Base-by-base conservation (phyloP, 2,329 filamentous ascomycete genomes). In the Pestalotiopsis sp. region DNA sequence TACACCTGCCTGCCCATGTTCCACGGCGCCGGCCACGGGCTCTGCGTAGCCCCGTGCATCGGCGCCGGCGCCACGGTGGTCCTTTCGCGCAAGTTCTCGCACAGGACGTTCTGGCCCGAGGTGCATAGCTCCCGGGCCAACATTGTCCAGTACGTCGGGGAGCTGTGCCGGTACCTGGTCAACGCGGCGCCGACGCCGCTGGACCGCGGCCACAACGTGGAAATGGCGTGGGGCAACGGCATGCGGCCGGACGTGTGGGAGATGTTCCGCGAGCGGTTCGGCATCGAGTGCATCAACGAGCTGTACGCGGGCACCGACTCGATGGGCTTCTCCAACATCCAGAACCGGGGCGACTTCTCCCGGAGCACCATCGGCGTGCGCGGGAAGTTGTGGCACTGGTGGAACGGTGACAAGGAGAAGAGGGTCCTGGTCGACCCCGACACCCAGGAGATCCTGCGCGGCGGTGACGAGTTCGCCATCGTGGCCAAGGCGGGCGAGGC, bases 301-400 rank as follows among this genome's bases (percentile, higher is more conserved):
- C 93, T 95, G 76, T 95, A 93, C 83, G 92, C 90, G 73, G 92
- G 90, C 64, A 93, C 90, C 0, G 92, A 95, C 77, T 91, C 91
- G 11, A 83, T 93, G 57, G 86, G 92, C 70, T 77, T 78, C 0
- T 79, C 92, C 3, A 76, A 87, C 63, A 92, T 92, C 72, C 75
- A 83, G 36, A 87, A 86, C 71, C 80, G 84, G 64, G 87, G 91
- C 0, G 87, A 89, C 13, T 93, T 89, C 76, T 82, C 87, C 2
- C 84, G 87, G 4, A 85, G 86, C 4, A 84, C 87, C 23, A 89
- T 95, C 5, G 92, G 91, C 0, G 88, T 93, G 71, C 90, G 93
- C 69, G 92, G 92, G 0, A 78, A 86, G 2, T 76, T 94, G 41
- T 80, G 87, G 66, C 86, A 91, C 6, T 77, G 80, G 57, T 71